phyloP scores from a whole-genome alignment of 2,329 filamentous ascomycete genomes.

The Paraconiothyrium brasiliense region DNA sequence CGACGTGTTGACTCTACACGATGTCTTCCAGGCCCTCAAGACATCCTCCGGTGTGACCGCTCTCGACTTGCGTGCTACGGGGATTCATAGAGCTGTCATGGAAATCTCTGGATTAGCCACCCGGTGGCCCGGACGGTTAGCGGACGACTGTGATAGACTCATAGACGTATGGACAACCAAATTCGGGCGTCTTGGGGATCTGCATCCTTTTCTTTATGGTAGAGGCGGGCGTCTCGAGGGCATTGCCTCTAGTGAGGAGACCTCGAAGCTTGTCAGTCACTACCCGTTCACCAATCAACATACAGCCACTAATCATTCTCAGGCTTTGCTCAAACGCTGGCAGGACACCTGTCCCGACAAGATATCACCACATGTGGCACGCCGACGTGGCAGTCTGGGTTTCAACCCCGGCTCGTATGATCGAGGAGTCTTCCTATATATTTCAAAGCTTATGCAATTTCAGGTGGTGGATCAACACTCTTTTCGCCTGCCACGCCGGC shows the following conservation, averaged over 20 bases:
- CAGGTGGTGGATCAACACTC: slow-evolving; percentile 61
- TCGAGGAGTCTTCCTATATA: neutral
- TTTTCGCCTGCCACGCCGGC: slow-evolving; percentile 59
- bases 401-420: slow-evolving; percentile 59
- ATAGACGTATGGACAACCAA: slow-evolving; percentile 50
- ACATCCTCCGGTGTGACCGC: slow-evolving; percentile 38
- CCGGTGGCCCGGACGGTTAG: slow-evolving; percentile 57
- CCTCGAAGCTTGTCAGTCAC: slow-evolving; percentile 48
- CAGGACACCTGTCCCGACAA: slow-evolving; percentile 41
- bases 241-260: slow-evolving; percentile 50
- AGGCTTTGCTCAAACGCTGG: slow-evolving; percentile 49
- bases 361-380: slow-evolving; percentile 41
- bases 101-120: slow-evolving; percentile 57
- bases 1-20: slow-evolving; percentile 56
- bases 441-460: slow-evolving; percentile 16
- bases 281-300: neutral
- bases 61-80: slow-evolving; percentile 52
- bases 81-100: slow-evolving; percentile 57
- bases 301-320: neutral
- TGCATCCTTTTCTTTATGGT: slow-evolving; percentile 55
- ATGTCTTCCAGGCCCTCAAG: slow-evolving; percentile 46
- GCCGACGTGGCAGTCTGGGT: slow-evolving; percentile 52
- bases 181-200: slow-evolving; percentile 50
- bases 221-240: slow-evolving; percentile 55
- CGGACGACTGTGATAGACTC: slow-evolving; percentile 56